Percentiles rank a stretch among this genome's conserved stretches.
These are phyloP conservation scores for Colletotrichum sp. DNA, from an alignment of 2,329 filamentous ascomycete genomes.

Conservation along the genomic window DNA sequence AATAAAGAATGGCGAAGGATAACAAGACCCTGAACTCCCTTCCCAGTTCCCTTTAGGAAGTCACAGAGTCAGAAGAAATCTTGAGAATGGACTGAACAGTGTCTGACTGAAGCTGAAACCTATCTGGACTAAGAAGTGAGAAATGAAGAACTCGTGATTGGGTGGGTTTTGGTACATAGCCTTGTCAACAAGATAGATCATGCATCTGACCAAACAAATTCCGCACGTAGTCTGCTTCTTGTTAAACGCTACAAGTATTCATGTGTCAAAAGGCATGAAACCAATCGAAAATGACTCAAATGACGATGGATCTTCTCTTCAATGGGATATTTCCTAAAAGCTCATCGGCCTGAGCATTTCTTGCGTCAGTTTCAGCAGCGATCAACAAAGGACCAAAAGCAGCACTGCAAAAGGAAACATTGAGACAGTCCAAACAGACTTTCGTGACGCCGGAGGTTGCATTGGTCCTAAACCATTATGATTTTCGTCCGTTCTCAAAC, in stretches of 20 bases:
- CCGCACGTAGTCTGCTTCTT: not conserved
- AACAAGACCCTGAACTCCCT: not conserved
- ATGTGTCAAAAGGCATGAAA: fast-evolving
- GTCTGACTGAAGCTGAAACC: not conserved
- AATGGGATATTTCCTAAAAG: not conserved
- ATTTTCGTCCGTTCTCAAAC: not conserved
- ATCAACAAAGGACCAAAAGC: not conserved
- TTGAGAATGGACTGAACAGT: fast-evolving
- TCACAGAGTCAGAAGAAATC: fast-evolving
- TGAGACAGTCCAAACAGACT: not conserved
- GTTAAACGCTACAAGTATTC: fast-evolving
- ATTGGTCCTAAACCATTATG: not conserved
- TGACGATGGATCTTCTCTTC: not conserved
- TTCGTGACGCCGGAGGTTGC: not conserved
- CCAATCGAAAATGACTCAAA: not conserved
- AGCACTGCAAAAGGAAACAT: not conserved
- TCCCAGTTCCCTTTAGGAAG: not conserved
- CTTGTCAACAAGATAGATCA: not conserved
- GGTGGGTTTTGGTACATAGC: not conserved
- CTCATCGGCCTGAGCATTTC: not conserved
- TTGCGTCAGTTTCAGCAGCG: not conserved
- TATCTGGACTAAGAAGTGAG: not conserved
- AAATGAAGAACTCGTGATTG: not conserved
- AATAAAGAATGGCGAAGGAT: not conserved
- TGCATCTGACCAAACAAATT: not conserved